phyloP scores from a whole-genome alignment of 2,329 filamentous ascomycete species.

The Hyphodiscus sp. region DNA sequence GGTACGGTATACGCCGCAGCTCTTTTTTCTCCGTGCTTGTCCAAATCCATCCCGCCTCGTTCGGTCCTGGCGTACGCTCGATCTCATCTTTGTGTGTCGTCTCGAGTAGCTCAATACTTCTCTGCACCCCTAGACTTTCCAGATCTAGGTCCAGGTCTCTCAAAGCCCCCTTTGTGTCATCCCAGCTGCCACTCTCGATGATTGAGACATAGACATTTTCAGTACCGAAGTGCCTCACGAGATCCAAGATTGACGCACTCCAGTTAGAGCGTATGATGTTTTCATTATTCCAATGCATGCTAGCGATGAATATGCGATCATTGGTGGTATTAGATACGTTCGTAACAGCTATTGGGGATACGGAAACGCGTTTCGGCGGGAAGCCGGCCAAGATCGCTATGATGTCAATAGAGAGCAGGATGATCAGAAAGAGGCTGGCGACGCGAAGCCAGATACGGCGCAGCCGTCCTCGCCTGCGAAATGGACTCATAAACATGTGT shows the following conservation, averaged over 20 bases:
- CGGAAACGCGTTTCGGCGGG: constrained; percentile 2
- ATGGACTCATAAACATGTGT: neutral
- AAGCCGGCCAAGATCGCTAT: neutral
- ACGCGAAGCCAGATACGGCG: constrained; percentile 10
- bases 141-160: constrained; percentile 48
- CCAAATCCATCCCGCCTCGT: constrained; percentile 38
- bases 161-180: constrained; percentile 59
- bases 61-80: constrained; percentile 50
- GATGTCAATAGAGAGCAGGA: constrained; percentile 10
- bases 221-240: constrained; percentile 50
- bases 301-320: constrained; percentile 54
- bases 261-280: constrained; percentile 52
- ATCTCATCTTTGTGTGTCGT: constrained; percentile 32
- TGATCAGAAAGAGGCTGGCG: constrained; percentile 3
- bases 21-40: constrained; percentile 42
- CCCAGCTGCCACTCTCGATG: constrained; percentile 63
- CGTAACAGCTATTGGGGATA: neutral
- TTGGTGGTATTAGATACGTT: neutral
- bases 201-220: constrained; percentile 62
- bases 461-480: constrained; percentile 7
- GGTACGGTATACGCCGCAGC: constrained; percentile 60
- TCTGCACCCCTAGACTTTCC: constrained; percentile 43
- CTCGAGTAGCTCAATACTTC: constrained; percentile 42
- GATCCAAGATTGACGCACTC: constrained; percentile 51
- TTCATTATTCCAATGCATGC: constrained; percentile 63